Base-by-base conservation (phyloP, 345 rosid genomes). In the Salix viminalis region DNA sequence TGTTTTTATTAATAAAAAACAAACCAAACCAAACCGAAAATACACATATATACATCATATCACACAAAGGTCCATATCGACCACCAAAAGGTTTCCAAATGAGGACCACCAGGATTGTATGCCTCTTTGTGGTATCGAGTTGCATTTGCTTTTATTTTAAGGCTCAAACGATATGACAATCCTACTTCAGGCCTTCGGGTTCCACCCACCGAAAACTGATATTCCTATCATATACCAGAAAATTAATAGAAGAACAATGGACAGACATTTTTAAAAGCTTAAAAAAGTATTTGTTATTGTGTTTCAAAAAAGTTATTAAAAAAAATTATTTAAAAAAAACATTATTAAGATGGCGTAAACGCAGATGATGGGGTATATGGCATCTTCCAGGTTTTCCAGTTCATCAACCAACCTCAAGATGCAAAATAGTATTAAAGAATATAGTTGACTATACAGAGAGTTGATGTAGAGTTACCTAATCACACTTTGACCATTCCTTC, bases 401-500 rank as follows among this genome's bases (percentile, higher is more conserved):
- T 56, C 71, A 70, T 74, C 72, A 74, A 36, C 75, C 75, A 73
- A 41, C 72, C 13, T 26, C 11, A 69, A 26, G 54, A 67, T 28
- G 58, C 65, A 26, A 8, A 34, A 28, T 42, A 14, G 2, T 50
- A 44, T 6, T 19, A 26, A 64, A 65, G 26, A 44, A 19, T 24
- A 37, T 21, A 36, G 61, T 69, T 77, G 72, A 73, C 72, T 10
- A 5, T 7, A 15, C 6, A 34, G 13, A 19, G 11, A 52, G 60
- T 52, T 48, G 18, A 48, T 14, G 15, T 14, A 15, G 18, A 14
- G 6, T 48, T 5, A 14, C 15, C 54, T 48, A 1, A 48, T 13
- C 7, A 15, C 19, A 48, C 54, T 15, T 48, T 11, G 21, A n/a
- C 60, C 1, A 8, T 34, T 34, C 37, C 37, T 34, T 4, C 37